Conservation (phyloP, 2,329 filamentous ascomycete genomes). For the Aspergillus thermomutatus region DNA sequence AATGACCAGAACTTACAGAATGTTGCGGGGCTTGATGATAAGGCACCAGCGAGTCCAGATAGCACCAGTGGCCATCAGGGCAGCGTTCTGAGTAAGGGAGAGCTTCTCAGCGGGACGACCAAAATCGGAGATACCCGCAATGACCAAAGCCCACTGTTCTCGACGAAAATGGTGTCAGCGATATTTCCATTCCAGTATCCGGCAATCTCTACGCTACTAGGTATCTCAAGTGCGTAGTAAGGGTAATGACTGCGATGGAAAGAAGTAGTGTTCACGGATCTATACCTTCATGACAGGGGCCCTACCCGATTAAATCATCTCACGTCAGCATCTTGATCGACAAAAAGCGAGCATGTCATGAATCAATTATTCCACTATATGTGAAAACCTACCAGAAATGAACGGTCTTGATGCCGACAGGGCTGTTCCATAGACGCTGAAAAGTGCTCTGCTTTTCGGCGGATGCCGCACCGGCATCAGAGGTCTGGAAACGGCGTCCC, state of each 20-base stretch:
- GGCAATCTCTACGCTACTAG: neutral
- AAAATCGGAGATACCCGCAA: slow-evolving; percentile 90
- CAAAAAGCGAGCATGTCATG: slow-evolving; percentile 2
- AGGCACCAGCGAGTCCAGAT: slow-evolving; percentile 99
- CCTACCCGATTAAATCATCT: slow-evolving; percentile 47
- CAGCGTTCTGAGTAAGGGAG: slow-evolving; percentile 86
- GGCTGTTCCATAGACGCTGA: slow-evolving; percentile 79
- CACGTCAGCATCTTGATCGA: slow-evolving; percentile 10
- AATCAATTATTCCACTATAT: neutral
- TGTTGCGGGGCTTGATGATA: slow-evolving; percentile 90
- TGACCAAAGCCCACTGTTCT: slow-evolving; percentile 78
- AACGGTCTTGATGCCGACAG: slow-evolving; percentile 83
- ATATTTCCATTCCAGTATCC: neutral
- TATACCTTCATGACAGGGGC: slow-evolving; percentile 86
- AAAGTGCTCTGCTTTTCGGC: slow-evolving; percentile 52
- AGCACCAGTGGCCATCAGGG: slow-evolving; percentile 81
- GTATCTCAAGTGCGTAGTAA: neutral
- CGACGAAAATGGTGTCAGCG: neutral
- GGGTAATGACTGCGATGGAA: neutral
- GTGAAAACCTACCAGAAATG: slow-evolving; percentile 76
- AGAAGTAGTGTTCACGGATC: slow-evolving; percentile 3
- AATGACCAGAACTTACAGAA: slow-evolving; percentile 60
- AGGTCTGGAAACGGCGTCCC: slow-evolving; percentile 68
- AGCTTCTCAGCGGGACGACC: slow-evolving; percentile 87
- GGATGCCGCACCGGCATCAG: slow-evolving; percentile 50